phyloP scores from a whole-genome alignment of 2,329 filamentous ascomycete species.

The Cladosporium oxysporum region DNA sequence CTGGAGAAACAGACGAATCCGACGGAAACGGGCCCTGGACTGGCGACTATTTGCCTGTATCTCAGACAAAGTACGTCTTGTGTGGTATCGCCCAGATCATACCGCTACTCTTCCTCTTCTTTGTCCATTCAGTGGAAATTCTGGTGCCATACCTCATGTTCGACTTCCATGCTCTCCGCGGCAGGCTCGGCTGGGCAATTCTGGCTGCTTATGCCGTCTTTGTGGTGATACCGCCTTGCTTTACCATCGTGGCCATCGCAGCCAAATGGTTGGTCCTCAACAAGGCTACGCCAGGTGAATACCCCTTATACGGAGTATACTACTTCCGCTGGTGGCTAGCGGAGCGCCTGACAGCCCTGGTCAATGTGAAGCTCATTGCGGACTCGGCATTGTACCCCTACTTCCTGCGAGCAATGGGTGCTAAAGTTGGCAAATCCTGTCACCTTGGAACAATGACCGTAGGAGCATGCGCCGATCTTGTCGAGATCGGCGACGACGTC shows the following conservation, averaged over 20 bases:
- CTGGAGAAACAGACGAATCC: constrained; percentile 18
- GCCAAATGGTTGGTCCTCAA: constrained; percentile 59
- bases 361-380: constrained; percentile 28
- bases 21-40: constrained; percentile 27
- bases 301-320: constrained; percentile 60
- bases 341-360: constrained; percentile 25
- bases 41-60: constrained; percentile 24
- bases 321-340: constrained; percentile 61
- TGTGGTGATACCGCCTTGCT: constrained; percentile 21
- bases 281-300: constrained; percentile 53
- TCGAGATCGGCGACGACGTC: constrained; percentile 32
- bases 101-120: constrained; percentile 30
- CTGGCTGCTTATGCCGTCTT: constrained; percentile 29
- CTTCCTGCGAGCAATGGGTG: constrained; percentile 28
- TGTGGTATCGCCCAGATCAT: constrained; percentile 29
- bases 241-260: constrained; percentile 45
- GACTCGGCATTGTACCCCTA: constrained; percentile 26
- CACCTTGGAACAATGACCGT: constrained; percentile 28
- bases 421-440: constrained; percentile 28
- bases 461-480: constrained; percentile 27
- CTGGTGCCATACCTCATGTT: constrained; percentile 30
- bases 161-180: constrained; percentile 23
- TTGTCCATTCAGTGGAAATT: constrained; percentile 28
- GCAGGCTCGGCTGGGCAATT: constrained; percentile 24
- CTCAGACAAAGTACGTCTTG: constrained; percentile 25